These are phyloP conservation scores for Phytopythium boreale DNA, from an alignment of 352 stramenopile species.

Conservation along the genomic window DNA sequence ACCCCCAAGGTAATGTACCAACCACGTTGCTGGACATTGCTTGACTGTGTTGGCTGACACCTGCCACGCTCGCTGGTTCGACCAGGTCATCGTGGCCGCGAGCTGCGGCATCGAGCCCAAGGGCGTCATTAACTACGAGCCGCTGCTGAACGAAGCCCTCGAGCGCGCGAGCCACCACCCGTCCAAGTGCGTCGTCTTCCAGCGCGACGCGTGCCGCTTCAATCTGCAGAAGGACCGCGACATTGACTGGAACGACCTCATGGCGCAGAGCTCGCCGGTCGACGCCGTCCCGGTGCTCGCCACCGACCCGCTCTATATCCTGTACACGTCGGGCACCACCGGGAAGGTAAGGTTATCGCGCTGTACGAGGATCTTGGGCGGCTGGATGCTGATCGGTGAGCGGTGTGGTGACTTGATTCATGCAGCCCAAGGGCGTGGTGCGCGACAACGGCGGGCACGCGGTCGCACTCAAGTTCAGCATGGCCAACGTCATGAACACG, in stretches of 20 bases:
- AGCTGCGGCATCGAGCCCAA: constrained; percentile 63
- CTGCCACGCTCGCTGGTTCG: neutral
- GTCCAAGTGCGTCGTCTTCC: constrained; percentile 53
- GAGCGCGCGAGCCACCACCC: constrained; percentile 45
- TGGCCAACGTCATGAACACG: constrained; percentile 79
- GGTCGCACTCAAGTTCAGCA: constrained; percentile 86
- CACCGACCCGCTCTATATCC: constrained; percentile 71
- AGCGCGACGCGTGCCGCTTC: constrained; percentile 54
- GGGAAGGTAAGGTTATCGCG: constrained; percentile 24
- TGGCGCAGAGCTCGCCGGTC: constrained; percentile 29
- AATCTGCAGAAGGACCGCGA: constrained; percentile 37
- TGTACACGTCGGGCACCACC: constrained; percentile 81
- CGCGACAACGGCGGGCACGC: constrained; percentile 75
- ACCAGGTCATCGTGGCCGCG: constrained; percentile 47
- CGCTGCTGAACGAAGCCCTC: constrained; percentile 69
- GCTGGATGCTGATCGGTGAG: neutral
- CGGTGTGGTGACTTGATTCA: neutral
- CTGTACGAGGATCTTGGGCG: neutral
- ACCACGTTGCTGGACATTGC: neutral
- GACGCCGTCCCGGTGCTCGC: constrained; percentile 46
- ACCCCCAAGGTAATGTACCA: constrained; percentile 45
- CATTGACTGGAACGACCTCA: constrained; percentile 54
- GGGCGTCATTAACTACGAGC: constrained; percentile 71
- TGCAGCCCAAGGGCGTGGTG: constrained; percentile 70
- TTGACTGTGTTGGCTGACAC: neutral